Conservation (phyloP, 148 eudicot genomes). For the Amaranthus hypochondriacus region DNA sequence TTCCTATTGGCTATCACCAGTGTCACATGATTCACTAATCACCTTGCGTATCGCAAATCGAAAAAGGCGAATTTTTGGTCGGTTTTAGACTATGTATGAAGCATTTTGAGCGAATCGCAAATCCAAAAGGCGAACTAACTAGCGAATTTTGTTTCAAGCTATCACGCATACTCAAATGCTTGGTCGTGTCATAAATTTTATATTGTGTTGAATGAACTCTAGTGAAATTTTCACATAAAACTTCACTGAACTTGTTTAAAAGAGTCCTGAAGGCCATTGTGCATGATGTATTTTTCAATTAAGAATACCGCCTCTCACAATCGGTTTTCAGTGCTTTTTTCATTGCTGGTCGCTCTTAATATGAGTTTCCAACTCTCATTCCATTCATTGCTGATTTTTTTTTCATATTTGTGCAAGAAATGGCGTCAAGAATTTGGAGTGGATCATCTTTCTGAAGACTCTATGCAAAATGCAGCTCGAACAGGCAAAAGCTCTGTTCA, state of each 20-base stretch:
- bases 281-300: not conserved
- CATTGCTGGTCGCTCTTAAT: not conserved
- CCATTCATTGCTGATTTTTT: constrained; percentile 17
- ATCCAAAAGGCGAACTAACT: too few species aligned
- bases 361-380: not conserved
- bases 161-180: not conserved
- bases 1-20: not conserved
- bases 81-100: too few species aligned
- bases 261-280: not conserved
- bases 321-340: not conserved
- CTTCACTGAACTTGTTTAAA: not conserved
- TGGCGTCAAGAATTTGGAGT: constrained; percentile 93
- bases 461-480: constrained; percentile 49
- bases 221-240: not conserved
- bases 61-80: too few species aligned
- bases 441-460: constrained; percentile 69
- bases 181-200: not conserved
- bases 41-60: too few species aligned
- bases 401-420: constrained; percentile 41
- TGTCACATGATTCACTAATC: too few species aligned
- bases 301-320: not conserved
- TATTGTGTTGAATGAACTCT: not conserved
- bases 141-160: not conserved
- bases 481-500: constrained; percentile 82
- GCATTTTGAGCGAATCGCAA: too few species aligned